Evolutionary conservation across 176 grass and related monocot genomes (phyloP), one percentile per base, ranked within the genome.

Genomic region (Carex cristatella): DNA sequence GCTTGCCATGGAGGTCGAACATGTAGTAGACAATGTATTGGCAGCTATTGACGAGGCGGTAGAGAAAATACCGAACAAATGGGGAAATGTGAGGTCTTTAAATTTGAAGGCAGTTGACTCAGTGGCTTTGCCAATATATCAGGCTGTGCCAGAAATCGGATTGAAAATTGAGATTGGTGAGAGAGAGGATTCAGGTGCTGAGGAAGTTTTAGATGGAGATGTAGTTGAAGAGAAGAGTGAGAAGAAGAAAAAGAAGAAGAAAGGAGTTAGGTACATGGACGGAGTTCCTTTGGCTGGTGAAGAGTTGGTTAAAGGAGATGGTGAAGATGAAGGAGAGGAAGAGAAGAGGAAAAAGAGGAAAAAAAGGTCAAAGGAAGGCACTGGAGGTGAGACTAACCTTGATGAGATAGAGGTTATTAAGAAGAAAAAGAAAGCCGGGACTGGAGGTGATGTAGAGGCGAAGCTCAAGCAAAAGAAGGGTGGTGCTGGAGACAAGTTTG

Each of bases 41-140:
- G 83, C 81, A 0, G 88, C 78, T 0, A 38, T 94, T n/a, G 88
- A 85, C 53, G 85, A 77, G 1, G 88, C 96, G 0, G 87, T 90
- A 7, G 83, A 88, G 4, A 88, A 88, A 56, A 85, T 98, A 27
- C 95, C 95, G 0, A 98, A 93, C 86, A 94, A 93, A 51, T 98
- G 93, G 91, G 89, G 57, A 0, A 98, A 95, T 9, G 85, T 98
- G 38, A 86, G 93, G 67, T 90, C 95, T 1, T 12, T 90, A 0
- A 85, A 84, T 68, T 38, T 90, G 42, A 90, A 84, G 81, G 79
- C 79, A 18, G 79, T 82, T 5, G 79, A 82, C 1, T 82, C 79
- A 0, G 57, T 82, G 7, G 79, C 79, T 31, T 71, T 99, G 31
- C 96, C 96, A 3, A 87, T 99, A 60, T 94, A 95, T 71, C 96